Base-by-base conservation (phyloP, 768 basidiomycete species). In the Chalciporus piperatus region DNA sequence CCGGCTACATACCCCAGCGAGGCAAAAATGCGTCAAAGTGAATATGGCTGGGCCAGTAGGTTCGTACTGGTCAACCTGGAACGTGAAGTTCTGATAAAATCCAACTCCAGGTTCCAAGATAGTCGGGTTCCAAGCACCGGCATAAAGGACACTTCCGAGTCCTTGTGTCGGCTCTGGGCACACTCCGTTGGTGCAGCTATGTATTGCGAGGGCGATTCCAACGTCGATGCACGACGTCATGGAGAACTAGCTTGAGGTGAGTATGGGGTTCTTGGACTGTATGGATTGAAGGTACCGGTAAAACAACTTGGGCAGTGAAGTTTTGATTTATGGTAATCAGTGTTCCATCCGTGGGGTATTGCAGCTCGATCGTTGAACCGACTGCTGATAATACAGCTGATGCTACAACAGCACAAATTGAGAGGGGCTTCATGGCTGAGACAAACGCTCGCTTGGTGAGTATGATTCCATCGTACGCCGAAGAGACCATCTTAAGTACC, bases 51-150 rank as follows among this genome's bases (percentile, higher is more conserved):
- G 19, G 8, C 56, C 58, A 16, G 51, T 41, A 4, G 48, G 50
- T 39, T 54, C 28, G 32, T 64, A 54, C 27, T 55, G 50, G 13
- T 41, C 42, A 28, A 54, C 38, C 32, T 47, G 38, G 30, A 59
- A 47, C 8, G 56, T 56, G 17, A 66, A 58, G 48, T 57, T 65
- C 33, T 58, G 58, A 42, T 67, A 64, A 48, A 39, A 50, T 28
- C 55, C 60, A 5, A 50, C 22, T 6, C 37, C 45, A 22, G 48
- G 46, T 4, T 23, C 25, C 11, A 44, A 22, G 28, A 40, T 50
- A n/a, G 27, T 6, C 12, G 51, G 59, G 9, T 54, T 41, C 57
- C 54, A 61, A 6, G 50, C 35, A 8, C 63, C 63, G 8, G 65
- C 60, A 32, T 63, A 61, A 16, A 59, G 54, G 2, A 57, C 52